Percentiles rank a stretch among this genome's conserved stretches.
phyloP scores from a whole-genome alignment of 2,329 filamentous ascomycete genomes.

The Arthrobotrys megalospora region DNA sequence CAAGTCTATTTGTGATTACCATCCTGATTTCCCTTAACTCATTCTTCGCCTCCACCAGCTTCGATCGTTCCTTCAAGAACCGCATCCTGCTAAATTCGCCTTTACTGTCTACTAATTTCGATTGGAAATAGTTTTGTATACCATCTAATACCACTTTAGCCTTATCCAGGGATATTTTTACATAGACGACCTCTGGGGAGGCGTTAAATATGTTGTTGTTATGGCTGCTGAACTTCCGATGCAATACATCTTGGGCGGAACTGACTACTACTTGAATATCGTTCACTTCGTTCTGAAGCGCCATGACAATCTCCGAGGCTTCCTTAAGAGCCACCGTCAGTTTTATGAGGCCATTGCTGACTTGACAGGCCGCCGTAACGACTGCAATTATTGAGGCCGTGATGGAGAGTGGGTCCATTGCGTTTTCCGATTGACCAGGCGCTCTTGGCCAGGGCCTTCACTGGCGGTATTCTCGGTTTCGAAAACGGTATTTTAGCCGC shows the following conservation, averaged over 20 bases:
- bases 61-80: neutral
- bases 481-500: too few relatives aligned
- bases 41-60: neutral
- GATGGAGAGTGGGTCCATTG: slow-evolving; percentile 26
- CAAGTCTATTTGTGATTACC: neutral
- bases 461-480: too few relatives aligned
- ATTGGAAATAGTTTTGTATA: neutral
- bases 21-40: neutral
- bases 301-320: neutral
- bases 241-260: neutral
- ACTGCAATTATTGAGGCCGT: slow-evolving; percentile 5
- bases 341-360: neutral
- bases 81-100: slow-evolving; percentile 10
- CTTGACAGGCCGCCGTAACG: neutral
- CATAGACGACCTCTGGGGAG: neutral
- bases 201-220: neutral
- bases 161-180: neutral
- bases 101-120: neutral
- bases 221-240: neutral
- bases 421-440: neutral
- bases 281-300: slow-evolving; percentile 11
- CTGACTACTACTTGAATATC: neutral
- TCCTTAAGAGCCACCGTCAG: neutral
- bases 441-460: too few relatives aligned
- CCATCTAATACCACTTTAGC: neutral